Conservation (phyloP, 2,329 filamentous ascomycete genomes). For the Tolypocladium guangdongense region DNA sequence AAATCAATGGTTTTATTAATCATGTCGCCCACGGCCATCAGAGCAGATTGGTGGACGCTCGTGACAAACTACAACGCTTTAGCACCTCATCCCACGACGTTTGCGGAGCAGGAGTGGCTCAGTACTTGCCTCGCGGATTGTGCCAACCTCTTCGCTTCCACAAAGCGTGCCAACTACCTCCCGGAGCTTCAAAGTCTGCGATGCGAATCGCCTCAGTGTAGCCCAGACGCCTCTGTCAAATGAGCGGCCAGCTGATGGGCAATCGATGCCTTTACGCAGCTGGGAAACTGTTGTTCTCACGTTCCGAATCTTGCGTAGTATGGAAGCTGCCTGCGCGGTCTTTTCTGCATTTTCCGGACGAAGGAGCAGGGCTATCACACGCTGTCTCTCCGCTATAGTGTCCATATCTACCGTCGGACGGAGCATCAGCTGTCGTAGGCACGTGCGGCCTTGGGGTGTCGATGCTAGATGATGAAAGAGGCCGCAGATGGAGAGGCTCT, state of each 20-base stretch:
- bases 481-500: conserved; percentile 74
- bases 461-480: conserved; percentile 65
- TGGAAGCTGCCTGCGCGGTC: conserved; percentile 44
- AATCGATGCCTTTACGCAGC: conserved; percentile 67
- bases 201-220: conserved; percentile 60
- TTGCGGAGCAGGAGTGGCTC: neutral
- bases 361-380: conserved; percentile 56
- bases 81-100: neutral
- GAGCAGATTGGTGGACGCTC: conserved; percentile 43
- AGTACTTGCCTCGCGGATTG: conserved; percentile 25
- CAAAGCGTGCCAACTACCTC: conserved; percentile 37
- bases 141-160: conserved; percentile 6
- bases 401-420: conserved; percentile 61
- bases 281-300: conserved; percentile 58
- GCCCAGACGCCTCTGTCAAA: conserved; percentile 62
- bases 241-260: conserved; percentile 32
- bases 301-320: conserved; percentile 64
- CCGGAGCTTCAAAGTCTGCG: conserved; percentile 57
- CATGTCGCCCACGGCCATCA: conserved; percentile 57
- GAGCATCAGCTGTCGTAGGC: conserved; percentile 71
- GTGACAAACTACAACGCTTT: conserved; percentile 37
- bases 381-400: conserved; percentile 61
- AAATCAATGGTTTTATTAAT: conserved; percentile 74
- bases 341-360: conserved; percentile 53
- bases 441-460: conserved; percentile 67